Conservation (phyloP, 305 asterid genomes). For the Plantago coronopus region DNA sequence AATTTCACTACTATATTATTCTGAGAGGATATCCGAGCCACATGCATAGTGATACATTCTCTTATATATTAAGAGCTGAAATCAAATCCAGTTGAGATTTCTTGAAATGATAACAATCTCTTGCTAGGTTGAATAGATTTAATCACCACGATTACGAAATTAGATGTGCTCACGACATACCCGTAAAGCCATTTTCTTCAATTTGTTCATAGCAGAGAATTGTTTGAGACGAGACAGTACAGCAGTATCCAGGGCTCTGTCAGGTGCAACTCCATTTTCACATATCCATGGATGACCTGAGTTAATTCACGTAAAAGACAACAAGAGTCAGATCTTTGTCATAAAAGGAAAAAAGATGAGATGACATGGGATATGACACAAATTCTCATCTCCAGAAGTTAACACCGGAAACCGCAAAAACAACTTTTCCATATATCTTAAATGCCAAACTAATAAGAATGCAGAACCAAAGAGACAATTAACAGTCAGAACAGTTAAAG, state of each 20-base stretch:
- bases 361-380: not conserved
- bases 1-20: constrained; percentile 7
- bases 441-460: not conserved
- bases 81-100: constrained; percentile 1
- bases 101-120: constrained; percentile 20
- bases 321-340: not conserved
- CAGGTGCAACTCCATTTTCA: constrained; percentile 87
- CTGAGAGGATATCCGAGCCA: constrained; percentile 3
- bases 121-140: constrained; percentile 8
- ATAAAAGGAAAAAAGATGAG: not conserved
- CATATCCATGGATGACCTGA: constrained; percentile 82
- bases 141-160: not conserved
- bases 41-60: not conserved
- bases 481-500: not conserved
- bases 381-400: no score
- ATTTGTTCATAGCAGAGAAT: constrained; percentile 77
- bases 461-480: not conserved
- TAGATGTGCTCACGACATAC: constrained; percentile 36
- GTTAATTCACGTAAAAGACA: constrained; percentile 12
- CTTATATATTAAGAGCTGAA: not conserved
- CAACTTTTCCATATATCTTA: not conserved
- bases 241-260: constrained; percentile 70
- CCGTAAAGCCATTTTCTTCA: constrained; percentile 89
- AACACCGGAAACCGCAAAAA: not conserved
- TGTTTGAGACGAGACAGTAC: constrained; percentile 82